A percentile compares a stretch with the other conserved stretches of the same genome.
Conservation (phyloP, 2,329 filamentous ascomycete species). For the Pseudogymnoascus sp. region DNA sequence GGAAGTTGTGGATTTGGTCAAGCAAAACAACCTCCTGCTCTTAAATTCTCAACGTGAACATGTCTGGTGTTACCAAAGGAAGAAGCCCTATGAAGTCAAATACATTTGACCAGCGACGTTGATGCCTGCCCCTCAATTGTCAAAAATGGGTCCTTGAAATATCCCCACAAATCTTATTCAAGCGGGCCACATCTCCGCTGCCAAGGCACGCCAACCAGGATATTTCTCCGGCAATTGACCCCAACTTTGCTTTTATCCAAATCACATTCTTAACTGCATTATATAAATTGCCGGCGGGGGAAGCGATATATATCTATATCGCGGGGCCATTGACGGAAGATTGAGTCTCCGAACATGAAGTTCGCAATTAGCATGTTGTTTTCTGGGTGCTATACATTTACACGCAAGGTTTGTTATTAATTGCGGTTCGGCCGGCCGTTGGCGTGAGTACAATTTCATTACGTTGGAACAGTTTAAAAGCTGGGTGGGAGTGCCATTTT, state of each 20-base stretch:
- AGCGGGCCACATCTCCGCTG: background rate
- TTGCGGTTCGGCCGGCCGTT: background rate
- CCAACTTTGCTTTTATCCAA: background rate
- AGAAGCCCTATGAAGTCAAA: background rate
- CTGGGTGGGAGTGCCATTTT: background rate
- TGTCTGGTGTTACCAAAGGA: background rate
- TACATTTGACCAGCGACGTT: background rate
- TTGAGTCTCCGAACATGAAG: background rate
- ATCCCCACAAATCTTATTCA: background rate
- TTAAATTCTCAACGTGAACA: background rate
- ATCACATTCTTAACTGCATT: background rate
- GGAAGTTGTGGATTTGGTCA: background rate
- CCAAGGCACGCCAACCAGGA: slow-evolving; percentile 2
- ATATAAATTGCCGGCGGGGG: background rate
- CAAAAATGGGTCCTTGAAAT: background rate
- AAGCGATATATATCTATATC: background rate
- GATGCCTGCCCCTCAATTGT: background rate
- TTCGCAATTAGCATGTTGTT: background rate
- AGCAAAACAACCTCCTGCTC: no score
- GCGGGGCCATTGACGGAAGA: background rate
- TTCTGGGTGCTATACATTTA: background rate
- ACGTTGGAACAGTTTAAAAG: background rate
- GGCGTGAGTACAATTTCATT: background rate
- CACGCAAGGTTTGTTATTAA: background rate
- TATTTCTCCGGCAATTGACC: background rate